Conservation (phyloP, 1,284 basidiomycete species). For the Naganishia sp. region DNA sequence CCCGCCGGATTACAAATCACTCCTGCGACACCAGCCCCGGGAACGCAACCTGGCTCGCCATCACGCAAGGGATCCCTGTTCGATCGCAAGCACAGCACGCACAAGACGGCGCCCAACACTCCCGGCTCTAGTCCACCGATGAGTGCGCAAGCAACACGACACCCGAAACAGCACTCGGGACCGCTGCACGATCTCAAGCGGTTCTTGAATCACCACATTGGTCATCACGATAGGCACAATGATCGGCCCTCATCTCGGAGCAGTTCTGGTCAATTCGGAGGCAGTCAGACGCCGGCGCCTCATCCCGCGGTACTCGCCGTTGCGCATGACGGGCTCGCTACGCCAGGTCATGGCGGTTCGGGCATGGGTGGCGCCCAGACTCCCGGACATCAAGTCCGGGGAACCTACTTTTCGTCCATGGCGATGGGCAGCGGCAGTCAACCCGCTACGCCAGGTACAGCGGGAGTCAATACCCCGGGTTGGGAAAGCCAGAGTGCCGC, state of each 20-base stretch:
- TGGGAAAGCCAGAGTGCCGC: slow-evolving; percentile 4
- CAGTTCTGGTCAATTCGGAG: slow-evolving; percentile 12
- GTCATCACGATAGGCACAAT: slow-evolving; percentile 54
- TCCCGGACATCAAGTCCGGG: slow-evolving; percentile 27
- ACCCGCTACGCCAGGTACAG: slow-evolving; percentile 33
- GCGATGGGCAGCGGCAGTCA: slow-evolving; percentile 28
- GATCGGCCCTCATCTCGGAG: background rate
- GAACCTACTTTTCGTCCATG: slow-evolving; percentile 26
- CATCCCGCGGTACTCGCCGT: slow-evolving; percentile 34
- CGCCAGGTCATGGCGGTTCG: slow-evolving; percentile 36
- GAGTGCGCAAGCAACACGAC: slow-evolving; percentile 48
- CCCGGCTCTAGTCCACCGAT: slow-evolving; percentile 47
- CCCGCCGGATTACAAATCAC: slow-evolving; percentile 32
- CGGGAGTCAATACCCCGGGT: background rate
- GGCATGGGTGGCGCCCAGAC: slow-evolving; percentile 30
- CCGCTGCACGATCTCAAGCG: slow-evolving; percentile 87
- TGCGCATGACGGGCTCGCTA: slow-evolving; percentile 41
- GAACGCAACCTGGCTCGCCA: slow-evolving; percentile 16
- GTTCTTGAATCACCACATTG: slow-evolving; percentile 85
- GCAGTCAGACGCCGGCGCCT: slow-evolving; percentile 34
- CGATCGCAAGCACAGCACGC: slow-evolving; percentile 2
- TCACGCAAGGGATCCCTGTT: slow-evolving; percentile 18
- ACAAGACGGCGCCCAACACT: slow-evolving; percentile 46
- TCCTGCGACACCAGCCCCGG: slow-evolving; percentile 18
- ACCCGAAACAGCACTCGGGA: slow-evolving; percentile 55